Evolutionary conservation across 805 yeast species (phyloP).

Genomic region (Metschnikowia dekortorum): DNA sequence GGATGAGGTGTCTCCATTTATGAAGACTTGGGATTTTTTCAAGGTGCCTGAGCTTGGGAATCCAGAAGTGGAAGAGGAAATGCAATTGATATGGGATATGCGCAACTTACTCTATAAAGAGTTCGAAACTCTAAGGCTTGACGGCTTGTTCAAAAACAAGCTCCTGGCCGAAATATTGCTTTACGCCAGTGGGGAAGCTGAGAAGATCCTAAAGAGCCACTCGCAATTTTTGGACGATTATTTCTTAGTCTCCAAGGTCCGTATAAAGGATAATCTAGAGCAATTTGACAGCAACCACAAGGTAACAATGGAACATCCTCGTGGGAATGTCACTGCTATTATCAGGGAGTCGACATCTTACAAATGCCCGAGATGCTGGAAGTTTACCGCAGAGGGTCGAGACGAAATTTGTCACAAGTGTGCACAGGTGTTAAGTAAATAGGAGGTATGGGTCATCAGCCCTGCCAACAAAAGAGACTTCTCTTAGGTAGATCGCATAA

Average conservation of each 20-base stretch:
- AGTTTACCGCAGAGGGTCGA: slow-evolving; percentile 49
- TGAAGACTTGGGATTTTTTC: slow-evolving; percentile 18
- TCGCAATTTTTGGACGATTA: slow-evolving; percentile 33
- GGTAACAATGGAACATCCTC: slow-evolving; percentile 11
- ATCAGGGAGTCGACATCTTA: slow-evolving; percentile 43
- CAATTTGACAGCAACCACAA: not conserved
- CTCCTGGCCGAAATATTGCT: slow-evolving; percentile 50
- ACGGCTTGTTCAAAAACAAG: slow-evolving; percentile 52
- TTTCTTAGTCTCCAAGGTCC: slow-evolving; percentile 60
- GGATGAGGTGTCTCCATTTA: slow-evolving; percentile 12
- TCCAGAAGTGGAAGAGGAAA: slow-evolving; percentile 36
- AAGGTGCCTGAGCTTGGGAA: slow-evolving; percentile 35
- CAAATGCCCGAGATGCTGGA: slow-evolving; percentile 97
- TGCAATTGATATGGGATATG: slow-evolving; percentile 43
- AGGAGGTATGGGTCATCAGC: slow-evolving; percentile 3
- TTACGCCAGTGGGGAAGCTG: slow-evolving; percentile 8
- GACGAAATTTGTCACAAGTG: slow-evolving; percentile 68
- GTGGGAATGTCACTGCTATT: slow-evolving; percentile 22
- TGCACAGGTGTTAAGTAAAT: slow-evolving; percentile 35
- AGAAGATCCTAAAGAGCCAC: slow-evolving; percentile 20
- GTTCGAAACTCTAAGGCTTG: slow-evolving; percentile 53
- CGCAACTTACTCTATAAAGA: slow-evolving; percentile 47
- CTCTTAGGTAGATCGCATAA: not conserved
- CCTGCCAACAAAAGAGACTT: not conserved
- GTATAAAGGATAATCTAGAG: not conserved